phyloP scores from a whole-genome alignment of 208 protist species.

The Porcisia hertigi region DNA sequence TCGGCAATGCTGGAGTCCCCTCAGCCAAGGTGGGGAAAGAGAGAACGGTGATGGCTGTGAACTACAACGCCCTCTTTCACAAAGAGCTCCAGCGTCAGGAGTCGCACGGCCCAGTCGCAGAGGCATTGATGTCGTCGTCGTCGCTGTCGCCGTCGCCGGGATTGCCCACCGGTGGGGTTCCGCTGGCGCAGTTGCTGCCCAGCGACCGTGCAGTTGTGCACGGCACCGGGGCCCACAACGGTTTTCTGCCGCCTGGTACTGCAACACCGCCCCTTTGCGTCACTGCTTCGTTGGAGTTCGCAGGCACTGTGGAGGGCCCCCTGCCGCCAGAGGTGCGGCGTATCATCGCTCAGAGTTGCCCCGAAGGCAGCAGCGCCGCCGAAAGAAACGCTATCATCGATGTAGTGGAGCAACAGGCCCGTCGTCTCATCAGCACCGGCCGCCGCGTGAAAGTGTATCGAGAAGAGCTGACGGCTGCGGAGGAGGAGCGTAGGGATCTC shows the following conservation, averaged over 20 bases:
- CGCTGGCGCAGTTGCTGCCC: background rate
- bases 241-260: background rate
- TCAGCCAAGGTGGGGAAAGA: background rate
- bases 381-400: conserved; percentile 24
- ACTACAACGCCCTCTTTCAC: conserved; percentile 50
- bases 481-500: conserved; percentile 66
- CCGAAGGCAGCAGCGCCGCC: background rate
- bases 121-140: background rate
- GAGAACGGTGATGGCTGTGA: conserved; percentile 26
- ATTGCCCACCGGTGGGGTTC: background rate
- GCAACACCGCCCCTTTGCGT: background rate
- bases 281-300: background rate
- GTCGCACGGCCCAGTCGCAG: background rate
- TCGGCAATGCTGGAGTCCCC: background rate
- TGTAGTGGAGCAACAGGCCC: conserved; percentile 71
- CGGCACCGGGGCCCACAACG: background rate
- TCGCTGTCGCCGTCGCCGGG: background rate
- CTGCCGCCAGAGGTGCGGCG: conserved; percentile 73
- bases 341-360: conserved; percentile 59
- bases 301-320: conserved; percentile 53
- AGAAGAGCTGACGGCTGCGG: conserved; percentile 70
- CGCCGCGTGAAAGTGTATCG: conserved; percentile 80
- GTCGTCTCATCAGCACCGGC: conserved; percentile 76
- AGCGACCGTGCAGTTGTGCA: conserved; percentile 1
- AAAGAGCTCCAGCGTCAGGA: conserved; percentile 16